Evolutionary conservation across 352 stramenopile genomes (phyloP).

Genomic region (Peronosclerospora sorghi): DNA sequence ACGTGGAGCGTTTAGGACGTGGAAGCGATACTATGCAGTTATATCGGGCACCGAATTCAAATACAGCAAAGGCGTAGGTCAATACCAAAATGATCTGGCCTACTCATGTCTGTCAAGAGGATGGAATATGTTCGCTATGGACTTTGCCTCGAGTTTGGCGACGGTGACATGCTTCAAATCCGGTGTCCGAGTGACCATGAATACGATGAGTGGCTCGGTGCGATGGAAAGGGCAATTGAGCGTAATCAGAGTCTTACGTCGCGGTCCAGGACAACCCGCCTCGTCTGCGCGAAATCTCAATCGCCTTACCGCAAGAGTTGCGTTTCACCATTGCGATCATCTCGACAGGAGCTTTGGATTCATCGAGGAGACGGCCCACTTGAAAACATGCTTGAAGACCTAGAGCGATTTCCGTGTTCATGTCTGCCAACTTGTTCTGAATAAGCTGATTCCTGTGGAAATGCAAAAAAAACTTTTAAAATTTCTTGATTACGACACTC

Average conservation of each 20-base stretch:
- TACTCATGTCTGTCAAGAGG: conserved; percentile 29
- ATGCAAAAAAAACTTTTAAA: too few relatives aligned
- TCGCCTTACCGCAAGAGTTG: too few relatives aligned
- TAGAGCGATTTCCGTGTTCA: too few relatives aligned
- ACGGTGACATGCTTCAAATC: conserved; percentile 30
- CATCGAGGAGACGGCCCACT: too few relatives aligned
- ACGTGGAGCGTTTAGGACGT: conserved; percentile 43
- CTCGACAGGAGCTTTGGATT: too few relatives aligned
- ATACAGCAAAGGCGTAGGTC: conserved; percentile 49
- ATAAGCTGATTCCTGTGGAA: too few relatives aligned
- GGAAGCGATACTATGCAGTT: conserved; percentile 64
- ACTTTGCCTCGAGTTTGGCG: conserved; percentile 40
- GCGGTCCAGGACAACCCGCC: conserved; percentile 51
- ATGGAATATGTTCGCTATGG: conserved; percentile 41
- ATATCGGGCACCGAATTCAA: conserved; percentile 66
- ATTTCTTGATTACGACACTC: too few relatives aligned
- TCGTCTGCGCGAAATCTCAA: conserved; percentile 41
- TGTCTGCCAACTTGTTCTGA: too few relatives aligned
- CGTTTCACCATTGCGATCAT: too few relatives aligned
- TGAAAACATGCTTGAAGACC: too few relatives aligned
- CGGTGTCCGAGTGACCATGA: conserved; percentile 36
- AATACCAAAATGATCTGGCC: conserved; percentile 60
- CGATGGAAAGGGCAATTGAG: conserved; percentile 44
- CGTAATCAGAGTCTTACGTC: conserved; percentile 33
- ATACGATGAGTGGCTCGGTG: conserved; percentile 37